Evolutionary conservation across 1,284 basidiomycete species (phyloP), one percentile per base, ranked within the genome.

Genomic region (Naganishia albida): DNA sequence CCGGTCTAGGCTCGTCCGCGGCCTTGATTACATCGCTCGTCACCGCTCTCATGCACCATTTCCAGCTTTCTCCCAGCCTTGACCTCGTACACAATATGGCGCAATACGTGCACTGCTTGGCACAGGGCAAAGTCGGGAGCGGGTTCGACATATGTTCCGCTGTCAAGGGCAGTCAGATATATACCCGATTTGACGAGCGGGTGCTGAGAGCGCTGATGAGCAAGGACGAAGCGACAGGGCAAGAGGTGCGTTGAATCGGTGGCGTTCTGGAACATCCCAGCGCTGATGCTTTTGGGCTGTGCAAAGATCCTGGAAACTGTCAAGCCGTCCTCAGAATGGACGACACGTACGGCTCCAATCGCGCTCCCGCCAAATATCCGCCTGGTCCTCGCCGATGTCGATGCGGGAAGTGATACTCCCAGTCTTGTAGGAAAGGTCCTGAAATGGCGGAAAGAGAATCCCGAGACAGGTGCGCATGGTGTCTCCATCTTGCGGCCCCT

Each of bases 141-240:
- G 96, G 96, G 0, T 99, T 99, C 78, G 96, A 99, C 75, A 91
- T 99, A 53, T 88, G 92, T 25, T 86, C 92, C 0, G 94, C 95
- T 0, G 89, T 93, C 3, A 99, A 90, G 80, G 96, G 96, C 8
- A 94, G 91, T 73, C 95, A 99, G 71, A 75, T 93, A 3, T 99
- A 98, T 79, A 88, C 86, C 44, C 85, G 95, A 52, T 99, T 99
- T 78, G 86, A 88, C 69, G 90, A 92, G 1, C 75, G 80, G 25
- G 84, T 91, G 43, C 77, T 90, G 63, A 82, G 86, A 72, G 82
- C 82, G 48, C 76, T 92, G 68, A 90, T 94, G 90, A 44, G 63
- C 20, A 39, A 59, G 18, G 16, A n/a, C 7, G 34, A 20, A 23
- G 49, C 39, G 2, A 56, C 57, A 13, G 46, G 42, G 16, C 43